These are phyloP conservation scores for Candida freyschussii DNA, from an alignment of 1,139 yeast species.

Conservation along the genomic window DNA sequence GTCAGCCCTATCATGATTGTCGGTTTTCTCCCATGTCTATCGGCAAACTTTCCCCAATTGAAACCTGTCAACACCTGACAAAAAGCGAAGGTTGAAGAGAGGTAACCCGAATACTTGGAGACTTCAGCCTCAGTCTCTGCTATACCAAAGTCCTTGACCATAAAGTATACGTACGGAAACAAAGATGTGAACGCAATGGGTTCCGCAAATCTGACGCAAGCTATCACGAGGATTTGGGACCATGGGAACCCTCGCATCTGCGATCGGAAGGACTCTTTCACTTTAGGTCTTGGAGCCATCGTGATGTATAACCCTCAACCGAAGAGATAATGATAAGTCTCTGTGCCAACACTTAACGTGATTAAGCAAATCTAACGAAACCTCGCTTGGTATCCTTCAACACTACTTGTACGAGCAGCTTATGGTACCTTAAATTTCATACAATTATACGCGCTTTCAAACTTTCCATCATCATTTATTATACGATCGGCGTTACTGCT, in stretches of 20 bases:
- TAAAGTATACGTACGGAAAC: conserved; percentile 60
- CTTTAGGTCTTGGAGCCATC: conserved; percentile 6
- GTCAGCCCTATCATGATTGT: conserved; percentile 46
- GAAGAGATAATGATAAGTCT: not conserved
- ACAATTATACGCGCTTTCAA: no score
- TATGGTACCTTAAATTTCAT: no score
- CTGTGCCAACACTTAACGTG: not conserved
- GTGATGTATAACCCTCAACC: no score
- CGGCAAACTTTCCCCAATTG: conserved; percentile 55
- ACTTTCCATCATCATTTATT: no score
- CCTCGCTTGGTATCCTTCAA: no score
- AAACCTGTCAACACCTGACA: conserved; percentile 51
- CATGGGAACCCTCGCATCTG: conserved; percentile 37
- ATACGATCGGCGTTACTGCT: no score
- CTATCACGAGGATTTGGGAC: conserved; percentile 43
- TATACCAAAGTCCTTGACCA: conserved; percentile 54
- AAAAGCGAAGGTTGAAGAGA: conserved; percentile 51
- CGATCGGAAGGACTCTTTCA: conserved; percentile 15
- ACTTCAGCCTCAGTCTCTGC: conserved; percentile 48
- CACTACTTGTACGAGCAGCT: no score
- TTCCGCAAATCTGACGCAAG: conserved; percentile 49
- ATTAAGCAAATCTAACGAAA: no score
- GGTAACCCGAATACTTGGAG: conserved; percentile 53
- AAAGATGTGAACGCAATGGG: conserved; percentile 61
- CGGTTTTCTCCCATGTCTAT: conserved; percentile 53